Base-by-base conservation (phyloP, 1,139 yeast genomes). In the Taphrina flavorubra region DNA sequence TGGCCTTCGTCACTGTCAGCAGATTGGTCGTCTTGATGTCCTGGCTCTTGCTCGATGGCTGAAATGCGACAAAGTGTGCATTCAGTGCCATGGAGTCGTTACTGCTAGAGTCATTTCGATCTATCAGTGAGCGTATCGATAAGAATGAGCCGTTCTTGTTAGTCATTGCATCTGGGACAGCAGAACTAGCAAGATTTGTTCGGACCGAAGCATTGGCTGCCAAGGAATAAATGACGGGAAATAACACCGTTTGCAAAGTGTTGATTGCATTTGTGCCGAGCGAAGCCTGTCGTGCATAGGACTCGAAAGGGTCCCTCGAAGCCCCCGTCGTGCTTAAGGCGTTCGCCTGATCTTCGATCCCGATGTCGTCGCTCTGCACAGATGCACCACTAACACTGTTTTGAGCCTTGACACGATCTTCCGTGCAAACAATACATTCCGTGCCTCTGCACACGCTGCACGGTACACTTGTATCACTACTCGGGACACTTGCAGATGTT, bases 341-440 rank as follows among this genome's bases (percentile, higher is more conserved):
- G 6, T n/a, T n/a, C 3, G n/a, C 47, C 47, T 13, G 18, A n/a
- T 13, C 6, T 7, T 8, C 2, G 4, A 18, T 13, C 2, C 8
- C 47, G 18, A 7, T 16, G 4, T 44, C 6, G 18, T 10, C 47
- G n/a, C 18, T 14, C 8, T n/a, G 47, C 18, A 14, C 8, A n/a
- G 47, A 13, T 2, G 53, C 53, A 20, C 53, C 53, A 49, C 53
- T 49, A 34, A 49, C 53, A 18, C 53, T 49, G 10, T 49, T 25
- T 25, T 16, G 13, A 7, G 13, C 53, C 31, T 34, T 20, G 31
- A 49, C 53, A 25, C 6, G 13, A 20, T 62, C 66, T 18, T 62
- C 42, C n/a, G 25, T 37, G 31, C 66, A 62, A 20, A 36, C 51
- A 10, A 62, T 62, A 18, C 66, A 62, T 34, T 62, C 66, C 13